Conservation (phyloP, 352 stramenopile genomes). For the Phytopythium kandeliae region DNA sequence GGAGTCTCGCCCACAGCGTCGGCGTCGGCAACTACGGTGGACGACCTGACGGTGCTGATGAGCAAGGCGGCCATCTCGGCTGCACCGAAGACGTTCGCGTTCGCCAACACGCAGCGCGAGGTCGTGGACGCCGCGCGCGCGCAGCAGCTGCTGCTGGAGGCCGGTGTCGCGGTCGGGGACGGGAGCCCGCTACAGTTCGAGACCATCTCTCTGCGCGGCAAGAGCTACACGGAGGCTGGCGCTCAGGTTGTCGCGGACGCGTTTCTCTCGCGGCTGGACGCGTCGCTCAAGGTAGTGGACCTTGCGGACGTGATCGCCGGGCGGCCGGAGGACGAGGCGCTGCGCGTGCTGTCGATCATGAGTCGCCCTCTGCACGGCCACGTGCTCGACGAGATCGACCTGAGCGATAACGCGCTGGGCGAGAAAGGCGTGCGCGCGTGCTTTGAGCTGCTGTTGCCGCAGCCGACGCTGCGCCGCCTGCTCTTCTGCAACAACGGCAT, state of each 20-base stretch:
- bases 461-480: slow-evolving; percentile 50
- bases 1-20: slow-evolving; percentile 6
- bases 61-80: slow-evolving; percentile 34
- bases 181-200: slow-evolving; percentile 38
- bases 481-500: slow-evolving; percentile 81
- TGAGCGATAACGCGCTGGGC: slow-evolving; percentile 75
- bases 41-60: slow-evolving; percentile 37
- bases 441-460: slow-evolving; percentile 66
- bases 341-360: slow-evolving; percentile 83
- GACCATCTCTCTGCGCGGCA: slow-evolving; percentile 59
- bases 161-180: slow-evolving; percentile 29
- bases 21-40: slow-evolving; percentile 23
- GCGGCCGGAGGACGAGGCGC: slow-evolving; percentile 83
- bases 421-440: slow-evolving; percentile 75
- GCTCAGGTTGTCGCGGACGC: slow-evolving; percentile 44
- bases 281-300: slow-evolving; percentile 63
- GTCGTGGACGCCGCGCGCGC: slow-evolving; percentile 62
- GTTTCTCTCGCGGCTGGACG: slow-evolving; percentile 41
- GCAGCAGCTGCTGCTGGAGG: slow-evolving; percentile 32
- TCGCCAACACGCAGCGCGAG: slow-evolving; percentile 53
- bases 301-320: slow-evolving; percentile 91
- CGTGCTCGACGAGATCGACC: slow-evolving; percentile 81
- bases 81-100: slow-evolving; percentile 33
- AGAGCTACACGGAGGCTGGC: slow-evolving; percentile 73
- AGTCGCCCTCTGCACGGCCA: slow-evolving; percentile 69